phyloP scores from a whole-genome alignment of 2,329 filamentous ascomycete genomes.

The Endoconidiophora polonica region DNA sequence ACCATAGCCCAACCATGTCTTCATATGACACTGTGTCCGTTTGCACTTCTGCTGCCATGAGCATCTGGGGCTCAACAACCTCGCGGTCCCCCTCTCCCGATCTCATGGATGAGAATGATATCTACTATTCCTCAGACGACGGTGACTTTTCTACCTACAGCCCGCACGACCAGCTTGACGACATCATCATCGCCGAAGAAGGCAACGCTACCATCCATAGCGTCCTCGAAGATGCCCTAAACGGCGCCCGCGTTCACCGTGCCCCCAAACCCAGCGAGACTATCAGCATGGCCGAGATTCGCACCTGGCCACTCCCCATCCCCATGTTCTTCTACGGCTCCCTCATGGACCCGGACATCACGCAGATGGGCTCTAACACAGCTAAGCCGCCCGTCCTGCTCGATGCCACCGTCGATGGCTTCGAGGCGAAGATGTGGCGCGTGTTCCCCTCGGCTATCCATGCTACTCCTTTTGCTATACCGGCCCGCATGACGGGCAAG shows the following conservation, averaged over 20 bases:
- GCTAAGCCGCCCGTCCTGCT: neutral
- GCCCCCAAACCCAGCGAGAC: neutral
- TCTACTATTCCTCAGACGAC: neutral
- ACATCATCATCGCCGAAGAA: neutral
- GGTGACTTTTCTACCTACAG: too few species aligned
- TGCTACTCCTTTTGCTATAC: neutral
- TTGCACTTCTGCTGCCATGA: too few species aligned
- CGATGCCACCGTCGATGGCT: constrained; percentile 1
- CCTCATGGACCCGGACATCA: constrained; percentile 9
- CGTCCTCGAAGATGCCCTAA: neutral
- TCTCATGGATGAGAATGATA: neutral
- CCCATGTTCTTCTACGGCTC: constrained; percentile 10
- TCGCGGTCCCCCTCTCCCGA: too few species aligned
- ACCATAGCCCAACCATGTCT: too few species aligned
- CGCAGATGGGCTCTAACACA: constrained; percentile 7
- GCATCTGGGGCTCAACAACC: too few species aligned
- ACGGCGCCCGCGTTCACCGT: neutral
- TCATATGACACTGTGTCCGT: too few species aligned
- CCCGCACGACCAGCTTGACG: too few species aligned
- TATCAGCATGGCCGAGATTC: neutral
- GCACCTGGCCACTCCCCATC: neutral
- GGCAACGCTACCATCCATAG: neutral
- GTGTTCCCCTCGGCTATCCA: constrained; percentile 8
- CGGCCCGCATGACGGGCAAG: neutral
- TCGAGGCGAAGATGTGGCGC: constrained; percentile 9